Percentiles rank a stretch among this genome's conserved stretches.
phyloP scores from a whole-genome alignment of 208 protist species.

The Novymonas esmeraldas region DNA sequence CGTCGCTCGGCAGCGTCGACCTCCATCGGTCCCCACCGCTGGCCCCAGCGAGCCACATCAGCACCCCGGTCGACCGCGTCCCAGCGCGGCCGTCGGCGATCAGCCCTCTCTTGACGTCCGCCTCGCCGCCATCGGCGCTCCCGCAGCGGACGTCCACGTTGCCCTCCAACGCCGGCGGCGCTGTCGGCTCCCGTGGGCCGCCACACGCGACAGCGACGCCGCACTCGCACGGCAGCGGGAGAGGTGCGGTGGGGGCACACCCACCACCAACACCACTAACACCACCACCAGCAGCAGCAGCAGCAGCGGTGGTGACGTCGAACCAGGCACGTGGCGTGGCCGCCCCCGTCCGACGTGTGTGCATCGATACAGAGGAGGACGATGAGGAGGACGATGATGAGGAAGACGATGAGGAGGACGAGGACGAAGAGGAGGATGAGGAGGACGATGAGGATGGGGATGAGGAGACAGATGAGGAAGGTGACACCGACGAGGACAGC shows the following conservation, averaged over 20 bases:
- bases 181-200: too few species aligned
- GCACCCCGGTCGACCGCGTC: neutral
- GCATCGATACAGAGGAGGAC: constrained; percentile 14
- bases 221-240: neutral
- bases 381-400: constrained; percentile 29
- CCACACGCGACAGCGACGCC: too few species aligned
- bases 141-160: neutral
- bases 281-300: neutral
- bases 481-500: constrained; percentile 23
- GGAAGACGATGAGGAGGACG: constrained; percentile 29
- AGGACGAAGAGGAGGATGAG: constrained; percentile 20
- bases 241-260: neutral
- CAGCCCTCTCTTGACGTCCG: neutral
- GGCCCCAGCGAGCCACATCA: neutral
- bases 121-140: neutral
- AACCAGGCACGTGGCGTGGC: constrained; percentile 13
- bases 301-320: neutral
- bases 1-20: neutral
- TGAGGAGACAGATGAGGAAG: constrained; percentile 23
- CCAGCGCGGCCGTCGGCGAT: neutral
- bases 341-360: constrained; percentile 10
- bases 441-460: constrained; percentile 33
- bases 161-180: too few species aligned
- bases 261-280: neutral
- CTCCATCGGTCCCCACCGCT: neutral